Base-by-base conservation (phyloP, 1,284 basidiomycete genomes). In the Marasmius oreades region DNA sequence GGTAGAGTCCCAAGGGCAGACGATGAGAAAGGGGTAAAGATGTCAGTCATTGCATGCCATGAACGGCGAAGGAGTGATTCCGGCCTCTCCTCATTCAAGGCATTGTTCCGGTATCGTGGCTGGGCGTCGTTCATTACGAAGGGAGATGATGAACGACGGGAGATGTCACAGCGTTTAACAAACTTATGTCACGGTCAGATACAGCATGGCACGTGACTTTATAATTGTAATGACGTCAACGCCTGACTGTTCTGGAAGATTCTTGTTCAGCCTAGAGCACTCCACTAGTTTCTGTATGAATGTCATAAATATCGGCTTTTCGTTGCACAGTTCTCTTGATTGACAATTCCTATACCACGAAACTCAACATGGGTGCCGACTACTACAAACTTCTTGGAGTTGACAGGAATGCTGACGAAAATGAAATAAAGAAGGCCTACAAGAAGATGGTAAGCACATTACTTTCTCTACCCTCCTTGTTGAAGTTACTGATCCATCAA, bases 381-480 rank as follows among this genome's bases (percentile, higher is more conserved):
- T 94, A 94, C 73, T 95, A 95, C 81, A 84, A 86, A 64, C 75
- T 86, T 1, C 80, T 98, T 23, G 91, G 88, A 59, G 70, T 98
- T 52, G 69, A 77, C 63, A 90, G 85, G 70, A 77, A 78, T 48
- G 95, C 95, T 22, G 74, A 72, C 6, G 93, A 95, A 16, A 86
- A 90, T 63, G 88, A 93, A 22, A 87, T 98, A 66, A 95, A 95
- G 72, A 87, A 85, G 61, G 89, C 87, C 1, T 91, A 91, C 76
- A 90, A 88, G 77, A 88, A 86, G 68, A 84, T 88, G 80, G 88
- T 86, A 59, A 28, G 78, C 16, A n/a, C 39, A 68, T 28, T 39
- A 33, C 47, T 1, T 72, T 78, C 20, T 76, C 39, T 26, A 24
- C 31, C n/a, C 12, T 48, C 42, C 52, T 37, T 22, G 12, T 53